Evolutionary conservation across 306 rosid genomes (phyloP).

Genomic region (Morella rubra): DNA sequence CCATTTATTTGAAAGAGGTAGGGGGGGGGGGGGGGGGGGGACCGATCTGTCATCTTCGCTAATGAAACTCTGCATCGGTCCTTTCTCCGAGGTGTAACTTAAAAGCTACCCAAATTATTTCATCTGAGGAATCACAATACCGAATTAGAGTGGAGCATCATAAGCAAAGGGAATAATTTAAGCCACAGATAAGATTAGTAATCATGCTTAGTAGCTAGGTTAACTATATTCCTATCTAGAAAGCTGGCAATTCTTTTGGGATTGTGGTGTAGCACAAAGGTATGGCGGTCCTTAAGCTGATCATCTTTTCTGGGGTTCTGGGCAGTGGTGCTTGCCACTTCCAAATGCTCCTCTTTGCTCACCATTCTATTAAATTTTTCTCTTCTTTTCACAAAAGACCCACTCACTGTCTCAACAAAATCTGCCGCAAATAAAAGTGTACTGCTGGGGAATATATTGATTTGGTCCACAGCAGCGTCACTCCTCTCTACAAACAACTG

Average conservation of each 20-base stretch:
- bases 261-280: slow-evolving; percentile 48
- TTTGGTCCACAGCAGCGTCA: slow-evolving; percentile 44
- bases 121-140: not conserved
- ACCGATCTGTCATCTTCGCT: not conserved
- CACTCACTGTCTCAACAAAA: slow-evolving; percentile 64
- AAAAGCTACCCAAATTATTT: not conserved
- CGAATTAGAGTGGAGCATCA: not conserved
- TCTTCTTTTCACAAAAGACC: slow-evolving; percentile 74
- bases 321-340: slow-evolving; percentile 64
- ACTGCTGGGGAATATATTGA: slow-evolving; percentile 31
- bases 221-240: slow-evolving; percentile 38
- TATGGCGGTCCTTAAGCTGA: slow-evolving; percentile 62
- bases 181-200: not conserved
- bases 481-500: slow-evolving; percentile 23
- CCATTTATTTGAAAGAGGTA: not conserved
- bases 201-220: not conserved
- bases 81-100: not conserved
- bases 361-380: slow-evolving; percentile 42
- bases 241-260: slow-evolving; percentile 41
- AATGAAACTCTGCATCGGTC: not conserved
- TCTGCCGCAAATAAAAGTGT: slow-evolving; percentile 31
- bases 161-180: not conserved
- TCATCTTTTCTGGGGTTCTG: slow-evolving; percentile 42
- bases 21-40: not conserved
- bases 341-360: slow-evolving; percentile 30